Evolutionary conservation across 2,329 filamentous ascomycete species (phyloP), one percentile per base, ranked within the genome.

Genomic region (Aspergillus thermomutatus): DNA sequence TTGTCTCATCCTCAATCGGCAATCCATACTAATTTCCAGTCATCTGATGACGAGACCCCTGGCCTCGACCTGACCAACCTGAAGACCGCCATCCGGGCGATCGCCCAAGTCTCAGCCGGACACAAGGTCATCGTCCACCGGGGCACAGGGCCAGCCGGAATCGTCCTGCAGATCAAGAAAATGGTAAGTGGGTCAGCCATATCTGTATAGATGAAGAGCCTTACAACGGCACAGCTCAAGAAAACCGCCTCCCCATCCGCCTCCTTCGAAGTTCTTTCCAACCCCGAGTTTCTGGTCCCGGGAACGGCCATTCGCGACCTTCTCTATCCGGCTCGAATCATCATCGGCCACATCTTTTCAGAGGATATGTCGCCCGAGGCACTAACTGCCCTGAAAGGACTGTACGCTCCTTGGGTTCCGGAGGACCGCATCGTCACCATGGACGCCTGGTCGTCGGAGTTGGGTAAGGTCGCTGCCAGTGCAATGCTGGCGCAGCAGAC

Each of bases 111-210:
- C 0, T 58, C 60, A 7, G 52, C 50, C 3, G 58, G 58, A 4
- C 59, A 64, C 23, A 66, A 66, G 52, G 61, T 65, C 47, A 57
- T 66, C 19, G 63, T 65, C 2, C 61, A 66, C 17, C 60, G 60
- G 21, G 50, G 55, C 11, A 56, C 60, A 31, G 59, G 62, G 0
- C 62, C 63, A 1, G 61, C 58, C 47, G 63, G 63, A 1, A 56
- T 57, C 4, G 52, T 63, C 5, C 54, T 51, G 6, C 54, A 60
- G 6, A 61, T 65, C 19, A 59, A 60, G 41, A 63, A 59, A 21
- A 53, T 57, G 2, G 63, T 65, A 31, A 43, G 57, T 49, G n/a
- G n/a, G n/a, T n/a, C n/a, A n/a, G n/a, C 4, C 10, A n/a, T n/a
- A 11, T 25, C 10, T 23, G 27, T 17, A 3, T 6, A 23, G 6